phyloP scores from a whole-genome alignment of 352 stramenopile species.

The Elongisporangium senticosum region DNA sequence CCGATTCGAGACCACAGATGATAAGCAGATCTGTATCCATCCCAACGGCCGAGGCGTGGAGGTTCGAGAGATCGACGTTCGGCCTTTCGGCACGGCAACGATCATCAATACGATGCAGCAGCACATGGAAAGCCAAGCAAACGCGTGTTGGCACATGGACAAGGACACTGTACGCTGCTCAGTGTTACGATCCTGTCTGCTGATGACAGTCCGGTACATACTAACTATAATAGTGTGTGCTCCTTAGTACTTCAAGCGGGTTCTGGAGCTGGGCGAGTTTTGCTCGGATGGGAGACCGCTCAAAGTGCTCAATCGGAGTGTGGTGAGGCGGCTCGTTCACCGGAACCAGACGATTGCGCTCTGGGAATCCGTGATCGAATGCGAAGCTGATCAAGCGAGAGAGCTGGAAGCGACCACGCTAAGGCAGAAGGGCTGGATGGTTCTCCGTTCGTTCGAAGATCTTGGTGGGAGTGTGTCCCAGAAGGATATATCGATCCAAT shows the following conservation, averaged over 20 bases:
- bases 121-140: neutral
- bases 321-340: neutral
- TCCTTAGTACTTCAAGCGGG: neutral
- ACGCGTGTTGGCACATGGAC: neutral
- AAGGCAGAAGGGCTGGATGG: neutral
- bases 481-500: neutral
- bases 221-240: neutral
- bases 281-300: neutral
- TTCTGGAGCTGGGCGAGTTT: neutral
- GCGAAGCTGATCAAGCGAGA: neutral
- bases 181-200: neutral
- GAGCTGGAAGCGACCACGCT: neutral
- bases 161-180: neutral
- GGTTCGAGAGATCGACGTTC: neutral
- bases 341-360: neutral
- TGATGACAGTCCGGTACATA: neutral
- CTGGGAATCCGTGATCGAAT: neutral
- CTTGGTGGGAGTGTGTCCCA: neutral
- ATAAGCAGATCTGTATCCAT: neutral
- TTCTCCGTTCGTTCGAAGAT: neutral
- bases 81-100: neutral
- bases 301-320: neutral
- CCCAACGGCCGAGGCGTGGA: neutral
- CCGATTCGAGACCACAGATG: neutral
- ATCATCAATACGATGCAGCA: neutral